Base-by-base conservation (phyloP, 768 basidiomycete species). In the Cystofilobasidium ferigula region DNA sequence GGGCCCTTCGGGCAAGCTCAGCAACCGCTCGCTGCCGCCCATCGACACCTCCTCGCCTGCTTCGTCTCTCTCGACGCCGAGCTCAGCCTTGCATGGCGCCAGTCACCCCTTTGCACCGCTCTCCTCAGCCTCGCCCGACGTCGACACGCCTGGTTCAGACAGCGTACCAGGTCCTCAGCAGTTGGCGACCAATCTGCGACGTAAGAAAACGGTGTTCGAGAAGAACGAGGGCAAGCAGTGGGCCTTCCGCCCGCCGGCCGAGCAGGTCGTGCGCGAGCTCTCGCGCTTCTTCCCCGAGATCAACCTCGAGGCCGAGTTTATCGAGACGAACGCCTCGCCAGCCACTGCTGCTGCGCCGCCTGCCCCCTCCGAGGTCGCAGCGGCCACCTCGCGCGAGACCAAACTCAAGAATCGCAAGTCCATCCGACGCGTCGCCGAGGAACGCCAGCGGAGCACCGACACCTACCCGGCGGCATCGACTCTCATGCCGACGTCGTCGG, bases 221-320 rank as follows among this genome's bases (percentile, higher is more conserved):
- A 80, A 82, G 68, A 79, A 78, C 60, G 79, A 81, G 68, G 85
- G 84, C 70, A 81, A 82, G 63, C 86, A 86, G 26, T 95, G 90
- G 92, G 87, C 88, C 42, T 84, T 86, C 68, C 88, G 92, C 71
- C 93, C 93, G 34, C 84, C 85, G 53, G 85, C 92, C 0, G 95
- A 98, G 77, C 87, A 88, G 70, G 87, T 99, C 51, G 90, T 91
- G 73, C 87, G 97, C 48, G 85, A 88, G 63, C 81, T 99, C 10
- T 89, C 97, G 71, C 85, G 87, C 68, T 97, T 89, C 79, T 99
- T 99, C 81, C 93, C 94, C 0, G 86, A 87, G 70, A 89, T 95
- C 73, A 92, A 97, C 72, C 83, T 98, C 57, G 95, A 98, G 76
- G 88, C 91, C 73, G 92, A 93, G 1, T 86, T 98, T 69, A 88